Evolutionary conservation across 495 filamentous ascomycete species (phyloP).

Genomic region (Aeminium ludgeri): DNA sequence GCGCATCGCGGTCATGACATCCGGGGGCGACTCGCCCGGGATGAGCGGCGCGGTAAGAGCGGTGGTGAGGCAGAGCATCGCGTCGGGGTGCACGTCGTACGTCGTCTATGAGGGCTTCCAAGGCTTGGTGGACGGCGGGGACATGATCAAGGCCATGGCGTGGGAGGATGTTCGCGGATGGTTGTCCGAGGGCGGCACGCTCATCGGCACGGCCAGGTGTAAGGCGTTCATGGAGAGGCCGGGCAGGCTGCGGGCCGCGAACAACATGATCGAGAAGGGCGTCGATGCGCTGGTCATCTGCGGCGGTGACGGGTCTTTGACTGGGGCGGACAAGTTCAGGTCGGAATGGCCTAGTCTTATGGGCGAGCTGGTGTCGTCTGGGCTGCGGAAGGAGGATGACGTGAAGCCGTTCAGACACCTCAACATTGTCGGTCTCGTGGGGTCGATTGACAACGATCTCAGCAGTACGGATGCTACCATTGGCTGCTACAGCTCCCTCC

Average conservation of each 20-base stretch:
- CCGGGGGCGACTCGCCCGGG: constrained; percentile 90
- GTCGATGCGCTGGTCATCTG: constrained; percentile 95
- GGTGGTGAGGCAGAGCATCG: constrained; percentile 82
- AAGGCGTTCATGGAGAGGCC: constrained; percentile 73
- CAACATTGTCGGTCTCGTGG: constrained; percentile 92
- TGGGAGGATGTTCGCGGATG: constrained; percentile 96
- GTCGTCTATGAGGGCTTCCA: constrained; percentile 93
- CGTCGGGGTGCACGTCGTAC: constrained; percentile 71
- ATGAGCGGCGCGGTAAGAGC: constrained; percentile 95
- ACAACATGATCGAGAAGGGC: constrained; percentile 80
- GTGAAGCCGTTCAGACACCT: constrained; percentile 56
- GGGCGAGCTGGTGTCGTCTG: constrained; percentile 56
- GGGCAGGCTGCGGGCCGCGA: constrained; percentile 68
- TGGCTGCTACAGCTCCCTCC: constrained; percentile 85
- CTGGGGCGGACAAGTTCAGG: constrained; percentile 86
- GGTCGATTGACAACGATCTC: constrained; percentile 97
- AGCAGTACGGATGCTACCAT: constrained; percentile 95
- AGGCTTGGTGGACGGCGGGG: constrained; percentile 76
- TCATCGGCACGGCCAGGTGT: constrained; percentile 91
- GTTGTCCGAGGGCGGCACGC: constrained; percentile 83
- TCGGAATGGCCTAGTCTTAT: constrained; percentile 78
- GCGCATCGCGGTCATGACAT: constrained; percentile 89
- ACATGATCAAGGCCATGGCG: constrained; percentile 67
- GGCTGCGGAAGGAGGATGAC: constrained; percentile 52
- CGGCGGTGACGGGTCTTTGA: constrained; percentile 93